Base-by-base conservation (phyloP, 441 rosid species). In the Brassica hybrid region DNA sequence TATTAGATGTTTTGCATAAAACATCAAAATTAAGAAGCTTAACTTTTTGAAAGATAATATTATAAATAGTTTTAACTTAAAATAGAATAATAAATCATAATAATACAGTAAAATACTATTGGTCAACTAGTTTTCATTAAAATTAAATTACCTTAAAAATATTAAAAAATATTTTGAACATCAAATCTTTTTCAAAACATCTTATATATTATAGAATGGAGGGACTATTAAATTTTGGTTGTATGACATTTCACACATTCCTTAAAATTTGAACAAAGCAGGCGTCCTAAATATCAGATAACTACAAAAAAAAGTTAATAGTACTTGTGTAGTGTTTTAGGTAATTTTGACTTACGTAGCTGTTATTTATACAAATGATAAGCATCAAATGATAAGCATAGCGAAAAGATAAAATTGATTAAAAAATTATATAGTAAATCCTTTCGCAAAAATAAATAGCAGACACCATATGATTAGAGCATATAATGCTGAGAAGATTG, bases 401-500 rank as follows among this genome's bases (percentile, higher is more conserved):
- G 34, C 43, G 25, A 36, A 7, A 16, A 54, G 18, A 18, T 7
- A 21, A 69, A 18, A 18, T 9, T 27, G 45, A 43, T 43, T 25
- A 61, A 23, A 57, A 17, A 27, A 11, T 59, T 36, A 6, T 34
- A 19, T 4, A 58, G 52, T 45, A 12, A 45, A 45, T 6, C 14
- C 52, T 45, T 45, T 45, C 14, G 6, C 52, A 12, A 45, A 11
- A 41, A 45, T 45, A 45, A 3, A 45, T 45, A 45, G 52, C 52
- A 43, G 11, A 62, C 23, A 71, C 25, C 16, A 67, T 59, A 48
- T 48, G 38, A 68, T 43, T 59, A 45, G 12, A 60, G 34, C 6
- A 59, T 16, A 59, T 21, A 61, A 68, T 62, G 41, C 48, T 50
- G 69, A 14, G 27, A 61, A 10, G 64, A 69, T 2, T 76, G 57